Base-by-base conservation (phyloP, 495 filamentous ascomycete genomes). In the Aspergillus steynii region DNA sequence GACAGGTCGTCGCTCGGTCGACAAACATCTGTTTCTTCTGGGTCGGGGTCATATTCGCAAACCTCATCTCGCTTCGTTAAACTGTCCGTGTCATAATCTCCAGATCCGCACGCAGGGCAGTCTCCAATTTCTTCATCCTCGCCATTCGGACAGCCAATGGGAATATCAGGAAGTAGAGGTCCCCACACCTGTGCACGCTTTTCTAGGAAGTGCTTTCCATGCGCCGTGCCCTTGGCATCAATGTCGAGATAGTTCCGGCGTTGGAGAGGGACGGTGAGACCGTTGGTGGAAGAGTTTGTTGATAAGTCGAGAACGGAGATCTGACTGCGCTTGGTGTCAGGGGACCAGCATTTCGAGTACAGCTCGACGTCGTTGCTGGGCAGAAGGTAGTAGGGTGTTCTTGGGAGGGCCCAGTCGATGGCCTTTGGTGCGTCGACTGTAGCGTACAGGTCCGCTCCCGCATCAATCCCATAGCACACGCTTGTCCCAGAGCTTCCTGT, bases 131-230 rank as follows among this genome's bases (percentile, higher is more conserved):
- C 53, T 2, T 29, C 27, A n/a, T 32, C 25, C 29, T 42, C 53
- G 8, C 50, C 50, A 4, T 28, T 28, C n/a, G 53, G 53, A 10
- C 25, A 49, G 46, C 15, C 25, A 15, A 49, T 49, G 2, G 55
- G 34, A 27, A 56, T 47, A n/a, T 48, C 27, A 14, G 58, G 51
- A 37, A 60, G 32, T 2, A 60, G 58, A 29, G 58, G 58, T 12
- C 58, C 58, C 15, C 42, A 60, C 5, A 60, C 58, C 3, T 51
- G 31, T 29, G 58, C 58, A 12, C 58, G 58, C 29, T 60, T 60
- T 14, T 1, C 31, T 3, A 59, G 29, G 42, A 32, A 42, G 32
- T 60, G 49, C 1, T 10, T 29, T 25, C 12, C 25, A 31, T 14
- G 15, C 14, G 14, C 46, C 12, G 46, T 15, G 27, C 47, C 32